Percentiles rank a stretch among this genome's conserved stretches.
These are phyloP conservation scores for Diaporthe destruens DNA, from an alignment of 2,329 filamentous ascomycete genomes.

Conservation along the genomic window DNA sequence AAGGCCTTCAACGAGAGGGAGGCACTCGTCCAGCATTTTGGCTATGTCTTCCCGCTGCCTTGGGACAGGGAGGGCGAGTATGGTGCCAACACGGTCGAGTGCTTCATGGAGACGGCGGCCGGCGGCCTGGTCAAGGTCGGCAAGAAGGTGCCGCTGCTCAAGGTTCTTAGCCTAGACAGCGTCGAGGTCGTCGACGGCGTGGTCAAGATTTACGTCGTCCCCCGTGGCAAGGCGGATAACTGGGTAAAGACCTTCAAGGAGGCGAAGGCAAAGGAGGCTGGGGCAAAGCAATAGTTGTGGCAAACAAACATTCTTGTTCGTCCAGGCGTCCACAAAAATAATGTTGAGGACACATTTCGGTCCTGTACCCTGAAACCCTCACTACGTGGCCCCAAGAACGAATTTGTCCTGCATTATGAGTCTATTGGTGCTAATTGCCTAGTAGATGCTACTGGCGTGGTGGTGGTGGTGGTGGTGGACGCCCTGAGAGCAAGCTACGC, in stretches of 20 bases:
- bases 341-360: not conserved
- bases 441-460: constrained; percentile 20
- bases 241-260: constrained; percentile 91
- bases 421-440: constrained; percentile 36
- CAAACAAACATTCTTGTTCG: not conserved
- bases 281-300: constrained; percentile 38
- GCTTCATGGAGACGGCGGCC: constrained; percentile 85
- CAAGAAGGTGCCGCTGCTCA: constrained; percentile 82
- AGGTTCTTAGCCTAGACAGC: constrained; percentile 80
- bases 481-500: constrained; percentile 30
- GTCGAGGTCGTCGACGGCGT: constrained; percentile 91
- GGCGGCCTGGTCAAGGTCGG: constrained; percentile 91
- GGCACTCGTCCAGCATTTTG: constrained; percentile 80
- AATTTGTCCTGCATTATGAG: not conserved
- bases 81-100: constrained; percentile 76
- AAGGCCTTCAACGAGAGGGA: constrained; percentile 87
- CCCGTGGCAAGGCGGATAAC: constrained; percentile 73
- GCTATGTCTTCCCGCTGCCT: constrained; percentile 87
- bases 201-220: constrained; percentile 85
- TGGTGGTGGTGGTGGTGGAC: constrained; percentile 26
- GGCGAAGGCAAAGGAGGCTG: constrained; percentile 68
- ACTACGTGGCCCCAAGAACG: not conserved
- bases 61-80: constrained; percentile 85
- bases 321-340: not conserved
- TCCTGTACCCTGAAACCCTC: not conserved